A percentile compares a stretch with the other conserved stretches of the same genome.
Conservation (phyloP, 176 grass and related monocot genomes). For the Juncus inflexus region DNA sequence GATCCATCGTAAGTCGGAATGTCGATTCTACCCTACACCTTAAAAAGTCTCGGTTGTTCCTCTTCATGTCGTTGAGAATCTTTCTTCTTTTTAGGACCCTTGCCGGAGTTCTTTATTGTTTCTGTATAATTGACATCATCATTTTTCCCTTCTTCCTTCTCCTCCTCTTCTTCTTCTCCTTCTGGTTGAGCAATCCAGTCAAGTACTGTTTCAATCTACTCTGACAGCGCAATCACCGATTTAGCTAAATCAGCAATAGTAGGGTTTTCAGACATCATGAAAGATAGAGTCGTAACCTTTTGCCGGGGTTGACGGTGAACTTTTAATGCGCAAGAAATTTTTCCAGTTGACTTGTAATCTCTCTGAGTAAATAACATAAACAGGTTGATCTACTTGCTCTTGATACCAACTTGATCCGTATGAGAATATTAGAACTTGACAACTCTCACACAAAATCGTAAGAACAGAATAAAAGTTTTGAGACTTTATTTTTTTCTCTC, state of each 20-base stretch:
- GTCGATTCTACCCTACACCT: too few species aligned
- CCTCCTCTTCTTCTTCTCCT: neutral
- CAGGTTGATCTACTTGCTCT: too few species aligned
- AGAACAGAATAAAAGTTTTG: too few species aligned
- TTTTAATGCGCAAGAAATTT: neutral
- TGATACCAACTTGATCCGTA: too few species aligned
- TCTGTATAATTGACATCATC: neutral
- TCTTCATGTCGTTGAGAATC: neutral
- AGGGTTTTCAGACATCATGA: neutral
- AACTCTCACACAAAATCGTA: too few species aligned
- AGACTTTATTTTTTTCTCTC: too few species aligned
- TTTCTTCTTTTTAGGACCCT: slow-evolving; percentile 4
- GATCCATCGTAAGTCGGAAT: too few species aligned
- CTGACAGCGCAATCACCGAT: slow-evolving; percentile 1
- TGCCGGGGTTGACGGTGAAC: too few species aligned
- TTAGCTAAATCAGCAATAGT: neutral
- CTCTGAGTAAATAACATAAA: too few species aligned
- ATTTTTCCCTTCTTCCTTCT: too few species aligned
- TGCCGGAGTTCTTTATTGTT: neutral
- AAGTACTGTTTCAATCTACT: neutral
- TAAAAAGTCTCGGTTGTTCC: neutral
- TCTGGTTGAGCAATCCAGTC: neutral
- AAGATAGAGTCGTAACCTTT: neutral
- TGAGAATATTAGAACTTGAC: too few species aligned
- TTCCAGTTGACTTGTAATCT: neutral